A percentile compares a stretch with the other conserved stretches of the same genome.
Conservation (phyloP, 176 grass and related monocot species). For the Zoysia japonica region DNA sequence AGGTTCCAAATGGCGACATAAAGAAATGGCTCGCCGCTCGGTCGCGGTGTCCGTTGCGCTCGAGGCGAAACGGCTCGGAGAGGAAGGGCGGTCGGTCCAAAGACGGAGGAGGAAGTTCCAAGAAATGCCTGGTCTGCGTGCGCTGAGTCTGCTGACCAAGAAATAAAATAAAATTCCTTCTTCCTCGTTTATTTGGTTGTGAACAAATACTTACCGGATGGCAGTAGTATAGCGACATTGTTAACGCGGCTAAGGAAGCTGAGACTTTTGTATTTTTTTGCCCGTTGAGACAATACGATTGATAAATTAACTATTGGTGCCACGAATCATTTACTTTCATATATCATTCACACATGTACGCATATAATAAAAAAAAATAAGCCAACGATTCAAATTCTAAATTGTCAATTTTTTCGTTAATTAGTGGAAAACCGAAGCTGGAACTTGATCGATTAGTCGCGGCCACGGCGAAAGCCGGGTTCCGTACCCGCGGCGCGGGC, state of each 20-base stretch:
- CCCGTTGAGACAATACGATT: too few species aligned
- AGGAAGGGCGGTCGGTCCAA: not conserved
- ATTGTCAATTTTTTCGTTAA: too few species aligned
- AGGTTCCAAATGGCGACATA: constrained; percentile 4
- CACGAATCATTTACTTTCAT: too few species aligned
- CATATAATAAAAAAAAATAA: too few species aligned
- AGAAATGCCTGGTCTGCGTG: not conserved
- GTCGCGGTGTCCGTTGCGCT: not conserved
- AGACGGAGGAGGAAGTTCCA: not conserved
- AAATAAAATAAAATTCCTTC: not conserved
- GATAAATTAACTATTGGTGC: too few species aligned
- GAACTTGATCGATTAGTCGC: too few species aligned
- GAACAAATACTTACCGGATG: not conserved
- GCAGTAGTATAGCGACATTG: not conserved
- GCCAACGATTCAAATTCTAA: too few species aligned
- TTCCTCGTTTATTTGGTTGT: not conserved
- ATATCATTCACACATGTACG: too few species aligned
- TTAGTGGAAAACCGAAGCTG: too few species aligned
- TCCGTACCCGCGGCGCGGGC: too few species aligned
- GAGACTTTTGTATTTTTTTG: too few species aligned
- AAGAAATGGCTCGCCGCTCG: not conserved
- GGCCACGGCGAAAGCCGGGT: too few species aligned
- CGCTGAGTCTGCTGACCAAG: not conserved
- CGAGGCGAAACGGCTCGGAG: not conserved
- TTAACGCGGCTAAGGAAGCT: constrained; percentile 13